Evolutionary conservation across 2,329 filamentous ascomycete species (phyloP), one percentile per base, ranked within the genome.

Genomic region (Pseudodiploospora longispora): DNA sequence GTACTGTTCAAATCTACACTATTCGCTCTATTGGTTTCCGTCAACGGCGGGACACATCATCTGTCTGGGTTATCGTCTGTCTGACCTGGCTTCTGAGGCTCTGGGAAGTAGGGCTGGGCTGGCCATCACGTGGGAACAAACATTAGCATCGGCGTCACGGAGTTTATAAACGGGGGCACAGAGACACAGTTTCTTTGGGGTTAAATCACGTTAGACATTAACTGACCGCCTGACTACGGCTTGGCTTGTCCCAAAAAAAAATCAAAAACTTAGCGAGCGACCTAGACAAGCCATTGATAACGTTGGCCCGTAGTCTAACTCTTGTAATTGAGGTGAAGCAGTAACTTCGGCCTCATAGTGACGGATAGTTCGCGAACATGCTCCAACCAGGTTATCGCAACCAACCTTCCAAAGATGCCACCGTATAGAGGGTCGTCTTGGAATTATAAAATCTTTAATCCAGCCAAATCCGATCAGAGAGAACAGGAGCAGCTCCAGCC

Each of bases 221-320:
- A 19, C 19, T 19, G 19, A 19, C 19, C 19, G 19, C 19, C 19
- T 57, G 53, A 59, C 61, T 64, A 65, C 57, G 60, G 57, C 58
- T 55, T 49, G 51, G 53, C 54, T 57, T 60, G 60, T 53, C 58
- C 52, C 49, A 55, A 38, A 27, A 36, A 10, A 9, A 27, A 34
- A 30, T 12, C 19, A 37, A 31, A 50, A 52, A 33, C 27, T 39
- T 49, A 63, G 58, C 53, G 54, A 64, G 52, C 48, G 58, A 62
- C 61, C 50, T 19, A 19, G 59, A 57, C 60, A 65, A 60, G 55
- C 55, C 59, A 47, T 55, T 40, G 45, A 43, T 34, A 44, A 52
- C 51, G 51, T 55, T 58, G 57, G 60, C 56, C 56, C 55, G 53
- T 58, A 64, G 56, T 52, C 55, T 39, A 50, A 47, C 52, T 52